Conservation (phyloP, 176 grass and related monocot species). For the Otatea glauca region DNA sequence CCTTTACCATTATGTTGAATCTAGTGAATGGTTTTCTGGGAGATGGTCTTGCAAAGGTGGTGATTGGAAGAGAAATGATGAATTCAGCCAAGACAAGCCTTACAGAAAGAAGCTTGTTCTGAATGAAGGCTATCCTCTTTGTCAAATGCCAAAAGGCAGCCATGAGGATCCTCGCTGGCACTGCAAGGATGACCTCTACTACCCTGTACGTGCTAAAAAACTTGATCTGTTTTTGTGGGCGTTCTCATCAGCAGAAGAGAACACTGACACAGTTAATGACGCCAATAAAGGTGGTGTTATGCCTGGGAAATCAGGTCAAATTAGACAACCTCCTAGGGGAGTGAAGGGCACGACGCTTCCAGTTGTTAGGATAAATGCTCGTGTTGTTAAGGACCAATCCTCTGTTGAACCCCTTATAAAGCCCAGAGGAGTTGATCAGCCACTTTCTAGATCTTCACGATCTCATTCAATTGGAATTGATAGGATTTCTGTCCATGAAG, state of each 20-base stretch:
- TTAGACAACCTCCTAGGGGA: constrained; percentile 60
- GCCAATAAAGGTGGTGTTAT: constrained; percentile 55
- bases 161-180: constrained; percentile 75
- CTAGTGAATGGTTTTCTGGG: constrained; percentile 80
- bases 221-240: constrained; percentile 82
- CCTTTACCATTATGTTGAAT: constrained; percentile 46
- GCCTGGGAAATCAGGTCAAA: constrained; percentile 56
- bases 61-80: constrained; percentile 95
- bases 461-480: constrained; percentile 77
- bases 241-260: constrained; percentile 79
- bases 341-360: constrained; percentile 74
- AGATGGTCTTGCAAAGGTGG: constrained; percentile 91
- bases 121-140: constrained; percentile 86
- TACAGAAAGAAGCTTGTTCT: constrained; percentile 81
- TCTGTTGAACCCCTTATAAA: constrained; percentile 64
- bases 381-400: constrained; percentile 74
- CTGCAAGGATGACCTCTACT: constrained; percentile 75
- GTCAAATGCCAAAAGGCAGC: constrained; percentile 75
- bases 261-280: constrained; percentile 61
- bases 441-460: constrained; percentile 66
- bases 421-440: constrained; percentile 58
- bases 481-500: constrained; percentile 70
- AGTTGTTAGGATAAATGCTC: constrained; percentile 91
- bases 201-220: constrained; percentile 61
- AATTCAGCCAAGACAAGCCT: constrained; percentile 67